A percentile compares a stretch with the other conserved stretches of the same genome.
Evolutionary conservation across 495 filamentous ascomycete species (phyloP).

Genomic region (Neurospora pannonica): DNA sequence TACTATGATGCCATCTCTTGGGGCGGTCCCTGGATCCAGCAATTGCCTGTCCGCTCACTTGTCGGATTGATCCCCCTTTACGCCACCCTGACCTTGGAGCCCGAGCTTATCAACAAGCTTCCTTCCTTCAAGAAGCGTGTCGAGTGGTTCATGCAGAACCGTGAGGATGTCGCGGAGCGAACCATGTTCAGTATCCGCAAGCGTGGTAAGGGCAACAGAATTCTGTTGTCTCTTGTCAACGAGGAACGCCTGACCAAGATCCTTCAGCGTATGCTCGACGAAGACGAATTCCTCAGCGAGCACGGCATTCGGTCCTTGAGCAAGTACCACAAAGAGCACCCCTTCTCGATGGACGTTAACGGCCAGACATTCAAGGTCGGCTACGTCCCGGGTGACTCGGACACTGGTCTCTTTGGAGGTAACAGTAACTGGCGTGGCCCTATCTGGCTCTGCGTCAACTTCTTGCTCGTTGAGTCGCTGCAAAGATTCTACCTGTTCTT

Average conservation of each 20-base stretch:
- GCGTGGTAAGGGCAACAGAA: conserved; percentile 78
- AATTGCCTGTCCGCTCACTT: conserved; percentile 82
- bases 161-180: conserved; percentile 72
- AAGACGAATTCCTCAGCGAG: conserved; percentile 82
- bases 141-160: conserved; percentile 87
- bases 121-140: conserved; percentile 89
- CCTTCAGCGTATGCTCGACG: conserved; percentile 82
- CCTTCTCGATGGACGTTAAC: conserved; percentile 93
- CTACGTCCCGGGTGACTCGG: conserved; percentile 89
- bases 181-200: conserved; percentile 87
- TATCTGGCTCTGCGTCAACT: conserved; percentile 95
- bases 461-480: conserved; percentile 84
- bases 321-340: conserved; percentile 83
- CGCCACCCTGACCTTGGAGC: conserved; percentile 83
- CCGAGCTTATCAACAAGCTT: conserved; percentile 83
- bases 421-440: conserved; percentile 96
- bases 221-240: conserved; percentile 79
- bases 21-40: conserved; percentile 85
- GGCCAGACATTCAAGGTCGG: conserved; percentile 79
- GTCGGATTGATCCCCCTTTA: conserved; percentile 92
- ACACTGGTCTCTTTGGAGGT: conserved; percentile 86
- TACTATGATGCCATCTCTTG: conserved; percentile 98
- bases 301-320: conserved; percentile 90
- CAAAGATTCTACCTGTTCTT: conserved; percentile 95
- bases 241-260: conserved; percentile 81